Percentiles rank a stretch among this genome's conserved stretches.
phyloP scores from a whole-genome alignment of 1,139 yeast genomes.

The Blastobotrys petasosporus region DNA sequence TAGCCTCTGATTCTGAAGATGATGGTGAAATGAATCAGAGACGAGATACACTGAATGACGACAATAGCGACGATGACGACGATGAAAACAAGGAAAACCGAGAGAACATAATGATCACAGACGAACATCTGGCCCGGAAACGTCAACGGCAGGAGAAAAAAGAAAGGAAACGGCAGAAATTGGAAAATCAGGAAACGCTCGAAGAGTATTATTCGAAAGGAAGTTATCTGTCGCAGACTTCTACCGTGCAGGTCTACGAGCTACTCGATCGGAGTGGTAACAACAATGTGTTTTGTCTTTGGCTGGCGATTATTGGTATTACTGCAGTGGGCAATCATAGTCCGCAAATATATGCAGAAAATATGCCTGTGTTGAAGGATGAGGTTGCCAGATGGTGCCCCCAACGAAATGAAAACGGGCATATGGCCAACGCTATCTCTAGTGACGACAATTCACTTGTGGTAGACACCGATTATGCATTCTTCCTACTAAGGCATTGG shows the following conservation, averaged over 20 bases:
- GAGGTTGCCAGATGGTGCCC: slow-evolving; percentile 73
- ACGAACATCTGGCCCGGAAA: slow-evolving; percentile 1
- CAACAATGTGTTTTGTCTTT: slow-evolving; percentile 60
- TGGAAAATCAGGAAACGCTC: slow-evolving; percentile 11
- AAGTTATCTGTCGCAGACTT: slow-evolving; percentile 66
- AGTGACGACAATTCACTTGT: slow-evolving; percentile 53
- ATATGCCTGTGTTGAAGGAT: slow-evolving; percentile 70
- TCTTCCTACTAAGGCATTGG: slow-evolving; percentile 88
- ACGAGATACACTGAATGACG: slow-evolving; percentile 20
- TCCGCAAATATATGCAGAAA: slow-evolving; percentile 68
- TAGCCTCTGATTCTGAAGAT: slow-evolving; percentile 2
- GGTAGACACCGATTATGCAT: slow-evolving; percentile 76
- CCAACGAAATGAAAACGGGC: slow-evolving; percentile 15
- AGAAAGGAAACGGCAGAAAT: slow-evolving; percentile 10
- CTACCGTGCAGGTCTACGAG: slow-evolving; percentile 75
- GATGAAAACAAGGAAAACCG: slow-evolving; percentile 15
- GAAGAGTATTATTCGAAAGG: slow-evolving; percentile 48
- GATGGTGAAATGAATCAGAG: slow-evolving; percentile 12
- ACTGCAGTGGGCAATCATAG: slow-evolving; percentile 71
- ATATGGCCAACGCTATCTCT: slow-evolving; percentile 10
- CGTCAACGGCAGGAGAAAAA: slow-evolving; percentile 20
- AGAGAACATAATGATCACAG: slow-evolving; percentile 10
- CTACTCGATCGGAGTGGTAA: slow-evolving; percentile 75
- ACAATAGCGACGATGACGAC: slow-evolving; percentile 24
- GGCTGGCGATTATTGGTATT: slow-evolving; percentile 88